These are phyloP conservation scores for Miamiensis avidus DNA, from an alignment of 169 alveolate genomes.

Conservation along the genomic window DNA sequence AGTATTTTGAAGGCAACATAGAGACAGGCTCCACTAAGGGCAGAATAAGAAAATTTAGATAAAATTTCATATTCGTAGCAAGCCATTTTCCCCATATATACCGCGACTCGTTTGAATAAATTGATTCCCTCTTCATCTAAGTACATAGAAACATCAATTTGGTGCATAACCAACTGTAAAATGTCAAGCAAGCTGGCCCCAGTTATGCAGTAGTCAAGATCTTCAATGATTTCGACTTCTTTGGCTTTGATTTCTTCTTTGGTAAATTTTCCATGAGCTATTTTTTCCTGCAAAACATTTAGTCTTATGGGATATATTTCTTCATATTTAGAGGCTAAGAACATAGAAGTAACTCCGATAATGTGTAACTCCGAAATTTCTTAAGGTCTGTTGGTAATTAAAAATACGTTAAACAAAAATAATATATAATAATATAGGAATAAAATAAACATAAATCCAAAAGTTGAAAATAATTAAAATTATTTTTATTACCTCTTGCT, in stretches of 20 bases:
- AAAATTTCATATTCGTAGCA: conserved; percentile 58
- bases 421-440: not conserved
- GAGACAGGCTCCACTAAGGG: conserved; percentile 54
- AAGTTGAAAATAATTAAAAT: too few species aligned
- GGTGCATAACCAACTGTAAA: conserved; percentile 21
- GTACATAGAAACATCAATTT: conserved; percentile 17
- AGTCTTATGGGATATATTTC: conserved; percentile 68
- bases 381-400: not conserved
- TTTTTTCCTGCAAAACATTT: conserved; percentile 59
- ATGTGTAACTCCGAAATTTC: conserved; percentile 47
- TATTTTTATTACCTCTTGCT: conserved; percentile 29
- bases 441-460: not conserved
- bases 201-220: conserved; percentile 38
- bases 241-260: conserved; percentile 42
- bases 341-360: conserved; percentile 69
- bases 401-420: not conserved
- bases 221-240: conserved; percentile 58
- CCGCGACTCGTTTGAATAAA: conserved; percentile 41
- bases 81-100: conserved; percentile 68
- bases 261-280: conserved; percentile 60
- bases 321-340: conserved; percentile 65
- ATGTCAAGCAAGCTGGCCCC: conserved; percentile 33
- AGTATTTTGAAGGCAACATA: conserved; percentile 54
- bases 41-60: conserved; percentile 47
- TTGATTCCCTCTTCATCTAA: not conserved